Evolutionary conservation across 2,329 filamentous ascomycete genomes (phyloP).

Genomic region (Aspergillus neoniger): DNA sequence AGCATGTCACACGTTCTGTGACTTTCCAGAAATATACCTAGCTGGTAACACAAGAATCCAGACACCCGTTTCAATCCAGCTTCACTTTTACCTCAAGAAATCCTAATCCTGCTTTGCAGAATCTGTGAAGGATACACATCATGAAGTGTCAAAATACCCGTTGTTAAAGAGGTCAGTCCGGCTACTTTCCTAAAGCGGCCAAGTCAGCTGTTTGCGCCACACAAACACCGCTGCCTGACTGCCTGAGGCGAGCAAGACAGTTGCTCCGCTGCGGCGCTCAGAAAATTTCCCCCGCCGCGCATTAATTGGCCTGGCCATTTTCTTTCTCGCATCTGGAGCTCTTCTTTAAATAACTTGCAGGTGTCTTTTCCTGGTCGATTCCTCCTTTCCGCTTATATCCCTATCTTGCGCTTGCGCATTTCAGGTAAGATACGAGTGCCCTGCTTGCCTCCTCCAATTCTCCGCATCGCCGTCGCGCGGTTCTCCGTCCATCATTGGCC

Average conservation of each 20-base stretch:
- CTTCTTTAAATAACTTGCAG: background rate
- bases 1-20: background rate
- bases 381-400: background rate
- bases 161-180: conserved; percentile 7
- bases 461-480: background rate
- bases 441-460: background rate
- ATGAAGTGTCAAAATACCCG: too few relatives aligned
- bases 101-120: too few relatives aligned
- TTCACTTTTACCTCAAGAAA: too few relatives aligned
- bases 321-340: conserved; percentile 4
- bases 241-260: conserved; percentile 16
- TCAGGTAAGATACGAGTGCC: conserved; percentile 9
- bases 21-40: too few relatives aligned
- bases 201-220: background rate
- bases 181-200: background rate
- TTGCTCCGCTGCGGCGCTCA: conserved; percentile 22
- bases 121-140: too few relatives aligned
- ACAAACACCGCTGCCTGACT: background rate
- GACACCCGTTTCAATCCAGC: too few relatives aligned
- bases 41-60: too few relatives aligned
- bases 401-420: background rate
- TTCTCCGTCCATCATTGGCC: conserved; percentile 7
- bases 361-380: conserved; percentile 1
- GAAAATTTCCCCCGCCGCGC: conserved; percentile 25
- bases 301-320: conserved; percentile 2